Conservation (phyloP, 2,329 filamentous ascomycete species). For the Fonsecaea nubica region DNA sequence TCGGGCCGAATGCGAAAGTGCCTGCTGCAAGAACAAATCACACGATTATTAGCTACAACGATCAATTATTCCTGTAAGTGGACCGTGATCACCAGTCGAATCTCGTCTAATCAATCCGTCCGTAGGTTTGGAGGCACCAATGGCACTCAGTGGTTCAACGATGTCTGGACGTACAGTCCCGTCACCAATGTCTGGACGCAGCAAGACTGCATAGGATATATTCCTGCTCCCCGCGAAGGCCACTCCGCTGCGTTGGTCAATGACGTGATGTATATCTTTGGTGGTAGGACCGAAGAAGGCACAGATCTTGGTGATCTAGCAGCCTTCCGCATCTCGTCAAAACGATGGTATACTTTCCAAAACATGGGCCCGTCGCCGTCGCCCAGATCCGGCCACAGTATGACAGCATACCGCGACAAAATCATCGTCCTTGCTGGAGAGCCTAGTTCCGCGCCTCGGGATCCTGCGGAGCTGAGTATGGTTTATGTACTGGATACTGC, state of each 20-base stretch:
- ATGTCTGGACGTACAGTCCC: conserved; percentile 96
- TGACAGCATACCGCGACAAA: conserved; percentile 93
- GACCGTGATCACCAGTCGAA: neutral
- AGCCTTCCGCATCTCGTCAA: conserved; percentile 79
- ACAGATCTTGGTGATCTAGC: conserved; percentile 91
- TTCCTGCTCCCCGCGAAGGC: conserved; percentile 89
- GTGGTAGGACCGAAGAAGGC: conserved; percentile 91
- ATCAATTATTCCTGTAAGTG: conserved; percentile 88
- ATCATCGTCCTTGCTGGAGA: conserved; percentile 93
- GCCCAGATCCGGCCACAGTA: conserved; percentile 91
- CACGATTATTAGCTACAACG: conserved; percentile 86
- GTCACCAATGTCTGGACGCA: conserved; percentile 81
- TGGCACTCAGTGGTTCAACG: conserved; percentile 96
- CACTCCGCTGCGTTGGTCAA: conserved; percentile 92
- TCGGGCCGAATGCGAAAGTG: conserved; percentile 66
- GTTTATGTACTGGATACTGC: conserved; percentile 92
- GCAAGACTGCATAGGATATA: conserved; percentile 96
- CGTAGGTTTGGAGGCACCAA: conserved; percentile 94
- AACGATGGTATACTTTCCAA: conserved; percentile 98
- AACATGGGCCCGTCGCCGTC: conserved; percentile 98
- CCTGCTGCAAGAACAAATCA: conserved; percentile 95
- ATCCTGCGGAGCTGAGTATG: conserved; percentile 83
- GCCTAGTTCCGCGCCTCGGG: conserved; percentile 82
- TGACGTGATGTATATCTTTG: conserved; percentile 99
- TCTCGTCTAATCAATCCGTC: conserved; percentile 31